Evolutionary conservation across 192 early-diverging fungal genomes (phyloP), one percentile per base, ranked within the genome.

Genomic region (Coemansia sp.): DNA sequence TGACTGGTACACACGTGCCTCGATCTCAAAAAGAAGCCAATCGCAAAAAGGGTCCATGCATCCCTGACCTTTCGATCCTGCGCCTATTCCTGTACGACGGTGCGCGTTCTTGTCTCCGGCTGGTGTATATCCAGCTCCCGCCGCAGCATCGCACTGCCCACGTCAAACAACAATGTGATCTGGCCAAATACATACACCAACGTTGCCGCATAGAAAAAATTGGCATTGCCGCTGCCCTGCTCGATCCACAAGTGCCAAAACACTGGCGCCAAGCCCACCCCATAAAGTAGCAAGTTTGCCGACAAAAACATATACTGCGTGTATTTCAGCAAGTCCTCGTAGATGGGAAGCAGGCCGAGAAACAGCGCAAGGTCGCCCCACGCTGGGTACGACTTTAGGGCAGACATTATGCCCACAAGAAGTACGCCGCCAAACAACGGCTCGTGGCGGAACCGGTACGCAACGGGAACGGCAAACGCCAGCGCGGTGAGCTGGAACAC

Each of bases 221-320:
- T 99, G 59, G 96, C 92, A 78, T 99, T 99, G 23, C 94, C 97
- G 56, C 88, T 91, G 9, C 96, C 97, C 19, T 89, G 89, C 73
- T 95, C 94, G 37, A 98, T 90, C 97, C 97, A 99, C 39, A 95
- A 75, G 62, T 95, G 85, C 89, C 92, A 93, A 67, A 98, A 95
- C 24, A 96, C 86, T 1, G 96, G 96, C 0, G 88, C 89, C 49
- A 98, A 81, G 6, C 93, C 74, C 7, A 88, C 78, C 1, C 91
- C 87, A 67, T 89, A 93, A 15, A 92, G 10, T 21, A 93, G 87
- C 38, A 92, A 59, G 55, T 87, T 90, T 27, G 84, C 75, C 2
- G 87, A 83, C 41, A 94, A 64, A 67, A 91, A 96, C 2, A 83
- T 72, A 67, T 95, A 91, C 57, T 90, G 87, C 84, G 90, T 87